Conservation (phyloP, 495 filamentous ascomycete genomes). For the Aspergillus funiculosus region DNA sequence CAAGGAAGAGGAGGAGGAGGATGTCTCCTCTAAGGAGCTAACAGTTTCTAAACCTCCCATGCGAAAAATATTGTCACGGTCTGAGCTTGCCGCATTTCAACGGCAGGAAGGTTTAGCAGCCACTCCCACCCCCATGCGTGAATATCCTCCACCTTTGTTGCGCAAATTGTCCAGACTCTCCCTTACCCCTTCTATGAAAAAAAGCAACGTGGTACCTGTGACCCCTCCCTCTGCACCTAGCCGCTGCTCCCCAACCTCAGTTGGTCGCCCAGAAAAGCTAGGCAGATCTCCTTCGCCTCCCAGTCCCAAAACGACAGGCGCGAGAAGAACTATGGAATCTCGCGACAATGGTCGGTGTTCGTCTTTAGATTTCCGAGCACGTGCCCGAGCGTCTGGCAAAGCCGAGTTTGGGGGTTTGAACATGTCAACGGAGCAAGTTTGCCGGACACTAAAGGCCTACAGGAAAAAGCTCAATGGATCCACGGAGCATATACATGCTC, state of each 20-base stretch:
- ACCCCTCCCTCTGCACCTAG: slow-evolving; percentile 34
- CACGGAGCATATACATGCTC: slow-evolving; percentile 55
- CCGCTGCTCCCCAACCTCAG: slow-evolving; percentile 31
- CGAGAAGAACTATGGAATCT: slow-evolving; percentile 19
- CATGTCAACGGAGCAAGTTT: slow-evolving; percentile 73
- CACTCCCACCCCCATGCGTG: slow-evolving; percentile 49
- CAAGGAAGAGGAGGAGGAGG: slow-evolving; percentile 32
- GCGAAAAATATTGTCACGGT: slow-evolving; percentile 66
- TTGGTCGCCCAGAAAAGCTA: slow-evolving; percentile 23
- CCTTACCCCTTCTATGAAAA: slow-evolving; percentile 31
- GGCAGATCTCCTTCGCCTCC: slow-evolving; percentile 45
- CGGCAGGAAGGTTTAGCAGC: slow-evolving; percentile 41
- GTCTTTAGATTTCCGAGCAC: slow-evolving; percentile 52
- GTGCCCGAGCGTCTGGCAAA: slow-evolving; percentile 48
- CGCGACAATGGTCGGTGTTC: slow-evolving; percentile 41
- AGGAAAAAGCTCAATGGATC: slow-evolving; percentile 70
- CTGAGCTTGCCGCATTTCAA: slow-evolving; percentile 73
- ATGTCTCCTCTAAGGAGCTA: slow-evolving; percentile 44
- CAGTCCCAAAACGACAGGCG: slow-evolving; percentile 29
- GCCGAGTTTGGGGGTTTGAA: slow-evolving; percentile 59
- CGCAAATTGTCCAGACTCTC: slow-evolving; percentile 50
- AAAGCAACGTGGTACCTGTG: slow-evolving; percentile 18
- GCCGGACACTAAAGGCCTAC: slow-evolving; percentile 72
- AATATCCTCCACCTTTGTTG: slow-evolving; percentile 59
- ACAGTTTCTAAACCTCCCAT: slow-evolving; percentile 60